Evolutionary conservation across 2,329 filamentous ascomycete species (phyloP).

Genomic region (Chrysosporium queenslandicum): DNA sequence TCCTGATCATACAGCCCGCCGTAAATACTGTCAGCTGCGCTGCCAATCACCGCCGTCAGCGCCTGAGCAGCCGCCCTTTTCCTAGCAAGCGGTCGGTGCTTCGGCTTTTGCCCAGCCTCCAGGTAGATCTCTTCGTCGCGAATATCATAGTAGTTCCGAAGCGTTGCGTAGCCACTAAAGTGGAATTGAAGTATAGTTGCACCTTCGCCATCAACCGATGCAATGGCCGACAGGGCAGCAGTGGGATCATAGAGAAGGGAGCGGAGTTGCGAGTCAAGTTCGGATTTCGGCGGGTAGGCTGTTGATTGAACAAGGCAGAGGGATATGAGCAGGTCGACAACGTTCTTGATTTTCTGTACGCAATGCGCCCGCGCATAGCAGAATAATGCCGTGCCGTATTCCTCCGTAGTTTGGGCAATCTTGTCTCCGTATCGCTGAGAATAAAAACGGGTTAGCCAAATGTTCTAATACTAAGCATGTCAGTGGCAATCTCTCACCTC

Average conservation of each 20-base stretch:
- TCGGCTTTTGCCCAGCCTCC: slow-evolving; percentile 30
- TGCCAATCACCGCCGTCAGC: slow-evolving; percentile 72
- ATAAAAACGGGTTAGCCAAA: slow-evolving; percentile 10
- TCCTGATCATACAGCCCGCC: slow-evolving; percentile 78
- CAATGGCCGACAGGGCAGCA: slow-evolving; percentile 59
- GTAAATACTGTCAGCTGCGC: slow-evolving; percentile 79
- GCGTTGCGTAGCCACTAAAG: slow-evolving; percentile 82
- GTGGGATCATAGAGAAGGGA: slow-evolving; percentile 62
- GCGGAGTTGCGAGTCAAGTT: slow-evolving; percentile 63
- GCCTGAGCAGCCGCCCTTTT: slow-evolving; percentile 63
- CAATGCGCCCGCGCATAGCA: slow-evolving; percentile 84
- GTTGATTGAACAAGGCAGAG: slow-evolving; percentile 78
- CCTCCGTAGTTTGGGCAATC: slow-evolving; percentile 59
- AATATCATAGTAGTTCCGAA: slow-evolving; percentile 83
- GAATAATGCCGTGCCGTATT: slow-evolving; percentile 77
- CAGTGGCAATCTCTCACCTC: slow-evolving; percentile 50
- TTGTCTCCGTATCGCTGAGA: slow-evolving; percentile 82
- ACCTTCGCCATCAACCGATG: slow-evolving; percentile 65
- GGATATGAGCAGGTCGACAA: slow-evolving; percentile 76
- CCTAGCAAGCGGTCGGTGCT: slow-evolving; percentile 46
- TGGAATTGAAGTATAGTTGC: slow-evolving; percentile 74
- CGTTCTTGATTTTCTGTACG: slow-evolving; percentile 66
- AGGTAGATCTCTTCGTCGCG: slow-evolving; percentile 55
- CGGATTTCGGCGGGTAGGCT: slow-evolving; percentile 59
- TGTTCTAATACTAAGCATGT: neutral